Evolutionary conservation across 495 filamentous ascomycete species (phyloP), one percentile per base, ranked within the genome.

Genomic region (Penicilliopsis zonata): DNA sequence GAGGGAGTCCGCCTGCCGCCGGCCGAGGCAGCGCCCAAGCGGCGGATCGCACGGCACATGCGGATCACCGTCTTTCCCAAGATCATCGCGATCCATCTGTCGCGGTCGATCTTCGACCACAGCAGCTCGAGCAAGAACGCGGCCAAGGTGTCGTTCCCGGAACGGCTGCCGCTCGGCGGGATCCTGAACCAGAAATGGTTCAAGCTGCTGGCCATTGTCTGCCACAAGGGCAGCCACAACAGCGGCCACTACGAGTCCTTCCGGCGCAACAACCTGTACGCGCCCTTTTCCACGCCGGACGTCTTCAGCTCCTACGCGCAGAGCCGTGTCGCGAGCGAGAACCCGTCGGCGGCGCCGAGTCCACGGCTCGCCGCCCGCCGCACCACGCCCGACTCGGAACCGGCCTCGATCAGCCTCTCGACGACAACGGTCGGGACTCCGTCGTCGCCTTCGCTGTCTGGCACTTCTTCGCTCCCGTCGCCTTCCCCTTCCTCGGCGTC

Each of bases 231-330:
- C 13, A 92, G 81, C 37, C 90, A 99, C 56, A 77, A 94, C 43
- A 93, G 84, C 37, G 90, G 90, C 1, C 90, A 99, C 51, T 99
- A 99, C 55, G 90, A 99, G 51, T 84, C 86, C 1, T 96, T 96
- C 57, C 72, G 90, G 18, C 72, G 90, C n/a, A 93, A 95, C 52
- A 75, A 77, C 35, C 49, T 78, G 22, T 76, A 68, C 31, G 63
- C 73, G 1, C 85, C 86, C 0, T 95, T 74, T 43, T 83, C 85
- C 0, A 95, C 85, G 1, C 82, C 84, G 0, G 73, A 80, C 48
- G 70, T 72, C 0, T 84, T 87, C 54, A 76, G 78, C 28, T 61
- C 70, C 5, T 77, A 76, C 5, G 78, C 73, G 2, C 73, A 76
- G 15, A 82, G 80, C 43, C 68, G 61, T 13, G 56, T 50, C 9